Evolutionary conservation across 2,329 filamentous ascomycete genomes (phyloP).

Genomic region (Hypocrella siamensis): DNA sequence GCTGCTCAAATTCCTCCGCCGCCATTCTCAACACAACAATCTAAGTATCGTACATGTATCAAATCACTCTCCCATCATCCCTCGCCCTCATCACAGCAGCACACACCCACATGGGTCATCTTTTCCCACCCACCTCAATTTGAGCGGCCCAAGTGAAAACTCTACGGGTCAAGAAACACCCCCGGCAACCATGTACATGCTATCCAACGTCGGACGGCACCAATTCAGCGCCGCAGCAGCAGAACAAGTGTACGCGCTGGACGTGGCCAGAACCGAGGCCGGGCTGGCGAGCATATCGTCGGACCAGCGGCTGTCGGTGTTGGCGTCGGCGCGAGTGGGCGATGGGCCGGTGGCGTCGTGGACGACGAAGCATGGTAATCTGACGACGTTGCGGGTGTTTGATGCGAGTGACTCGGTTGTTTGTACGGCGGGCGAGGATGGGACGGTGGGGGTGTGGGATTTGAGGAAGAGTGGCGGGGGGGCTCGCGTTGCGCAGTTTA

Average conservation of each 20-base stretch:
- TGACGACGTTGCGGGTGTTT: conserved; percentile 45
- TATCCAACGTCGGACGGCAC: conserved; percentile 15
- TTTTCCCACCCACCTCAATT: too few relatives aligned
- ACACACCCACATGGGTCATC: too few relatives aligned
- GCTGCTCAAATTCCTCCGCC: neutral
- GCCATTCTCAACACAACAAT: conserved; percentile 1
- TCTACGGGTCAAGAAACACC: too few relatives aligned
- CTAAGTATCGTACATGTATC: too few relatives aligned
- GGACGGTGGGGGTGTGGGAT: conserved; percentile 52
- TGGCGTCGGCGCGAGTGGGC: conserved; percentile 43
- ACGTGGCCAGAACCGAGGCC: conserved; percentile 33
- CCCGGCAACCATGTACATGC: conserved; percentile 20
- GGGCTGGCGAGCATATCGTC: conserved; percentile 50
- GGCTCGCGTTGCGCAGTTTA: conserved; percentile 27
- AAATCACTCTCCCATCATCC: too few relatives aligned
- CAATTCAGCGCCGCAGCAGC: conserved; percentile 14
- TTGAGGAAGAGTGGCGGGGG: conserved; percentile 25
- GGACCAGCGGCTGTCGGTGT: conserved; percentile 51
- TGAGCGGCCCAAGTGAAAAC: neutral
- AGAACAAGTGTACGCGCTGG: conserved; percentile 32
- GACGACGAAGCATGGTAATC: conserved; percentile 40
- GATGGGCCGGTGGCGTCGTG: conserved; percentile 32
- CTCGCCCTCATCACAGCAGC: too few relatives aligned
- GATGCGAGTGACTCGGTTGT: conserved; percentile 37
- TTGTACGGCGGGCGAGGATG: conserved; percentile 58